Evolutionary conservation across 2,329 filamentous ascomycete genomes (phyloP).

Genomic region (Ceratocystis variospora): DNA sequence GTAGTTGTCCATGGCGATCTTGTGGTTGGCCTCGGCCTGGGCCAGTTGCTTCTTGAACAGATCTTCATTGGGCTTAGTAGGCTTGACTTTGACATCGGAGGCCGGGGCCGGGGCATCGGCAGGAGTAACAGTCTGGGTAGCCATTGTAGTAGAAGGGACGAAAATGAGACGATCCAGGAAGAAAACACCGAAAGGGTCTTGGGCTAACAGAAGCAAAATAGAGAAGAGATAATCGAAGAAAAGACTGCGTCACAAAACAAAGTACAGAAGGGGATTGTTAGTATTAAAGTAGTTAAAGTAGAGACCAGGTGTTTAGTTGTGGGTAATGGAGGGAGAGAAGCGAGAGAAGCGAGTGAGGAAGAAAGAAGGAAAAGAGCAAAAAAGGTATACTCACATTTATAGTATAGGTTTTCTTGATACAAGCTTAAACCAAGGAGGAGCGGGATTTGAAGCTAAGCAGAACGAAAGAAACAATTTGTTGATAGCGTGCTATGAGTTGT

Average conservation of each 20-base stretch:
- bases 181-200: conserved; percentile 20
- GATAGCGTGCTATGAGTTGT: neutral
- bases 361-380: neutral
- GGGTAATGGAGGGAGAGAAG: neutral
- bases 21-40: conserved; percentile 76
- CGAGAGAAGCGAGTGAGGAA: neutral
- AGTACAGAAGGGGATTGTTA: conserved; percentile 6
- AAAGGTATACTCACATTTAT: neutral
- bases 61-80: conserved; percentile 77
- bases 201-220: conserved; percentile 12
- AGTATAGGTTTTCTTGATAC: too few species aligned
- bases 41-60: conserved; percentile 66
- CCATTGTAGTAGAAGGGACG: conserved; percentile 18
- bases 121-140: conserved; percentile 26
- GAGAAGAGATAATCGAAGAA: neutral
- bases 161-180: conserved; percentile 19
- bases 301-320: neutral
- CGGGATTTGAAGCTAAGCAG: too few species aligned
- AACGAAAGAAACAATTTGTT: neutral
- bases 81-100: conserved; percentile 33
- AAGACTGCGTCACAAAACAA: neutral
- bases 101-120: conserved; percentile 33
- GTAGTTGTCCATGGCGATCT: conserved; percentile 52
- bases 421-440: neutral
- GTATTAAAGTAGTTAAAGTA: neutral